These are phyloP conservation scores for Phytophthora crassamura DNA, from an alignment of 352 stramenopile species.

Conservation along the genomic window DNA sequence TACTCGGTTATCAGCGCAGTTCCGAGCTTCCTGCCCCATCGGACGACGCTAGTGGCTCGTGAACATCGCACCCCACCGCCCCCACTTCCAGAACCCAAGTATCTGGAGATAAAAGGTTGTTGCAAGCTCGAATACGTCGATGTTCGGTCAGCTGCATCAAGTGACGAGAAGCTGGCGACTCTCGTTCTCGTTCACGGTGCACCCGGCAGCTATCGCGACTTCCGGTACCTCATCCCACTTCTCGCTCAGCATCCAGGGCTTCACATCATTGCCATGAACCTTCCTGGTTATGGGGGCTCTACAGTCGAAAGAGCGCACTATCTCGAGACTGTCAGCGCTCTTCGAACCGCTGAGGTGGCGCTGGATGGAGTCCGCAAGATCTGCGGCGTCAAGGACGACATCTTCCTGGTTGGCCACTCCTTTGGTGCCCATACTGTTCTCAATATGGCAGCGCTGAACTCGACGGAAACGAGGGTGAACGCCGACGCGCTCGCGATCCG, in stretches of 20 bases:
- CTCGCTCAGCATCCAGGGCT: neutral
- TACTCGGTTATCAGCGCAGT: neutral
- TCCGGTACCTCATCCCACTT: neutral
- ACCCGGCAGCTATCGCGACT: slow-evolving; percentile 10
- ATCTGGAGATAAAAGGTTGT: slow-evolving; percentile 23
- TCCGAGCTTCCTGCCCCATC: slow-evolving; percentile 25
- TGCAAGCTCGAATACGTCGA: slow-evolving; percentile 27
- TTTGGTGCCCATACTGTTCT: slow-evolving; percentile 52
- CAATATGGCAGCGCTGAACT: slow-evolving; percentile 47
- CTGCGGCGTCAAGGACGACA: slow-evolving; percentile 23
- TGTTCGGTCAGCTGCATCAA: neutral
- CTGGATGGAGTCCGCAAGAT: slow-evolving; percentile 37
- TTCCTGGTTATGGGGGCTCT: slow-evolving; percentile 38
- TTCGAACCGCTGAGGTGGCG: slow-evolving; percentile 31
- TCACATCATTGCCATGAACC: slow-evolving; percentile 10
- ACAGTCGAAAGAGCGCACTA: slow-evolving; percentile 25
- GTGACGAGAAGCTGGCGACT: neutral
- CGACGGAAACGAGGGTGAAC: neutral
- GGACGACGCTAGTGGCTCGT: neutral
- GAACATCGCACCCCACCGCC: slow-evolving; percentile 15
- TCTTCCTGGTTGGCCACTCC: slow-evolving; percentile 54
- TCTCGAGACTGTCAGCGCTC: slow-evolving; percentile 33
- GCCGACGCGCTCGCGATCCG: slow-evolving; percentile 13
- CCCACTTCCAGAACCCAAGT: slow-evolving; percentile 28
- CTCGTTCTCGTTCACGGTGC: neutral